Conservation (phyloP, 768 basidiomycete species). For the Tylopilus rubrobrunneus region DNA sequence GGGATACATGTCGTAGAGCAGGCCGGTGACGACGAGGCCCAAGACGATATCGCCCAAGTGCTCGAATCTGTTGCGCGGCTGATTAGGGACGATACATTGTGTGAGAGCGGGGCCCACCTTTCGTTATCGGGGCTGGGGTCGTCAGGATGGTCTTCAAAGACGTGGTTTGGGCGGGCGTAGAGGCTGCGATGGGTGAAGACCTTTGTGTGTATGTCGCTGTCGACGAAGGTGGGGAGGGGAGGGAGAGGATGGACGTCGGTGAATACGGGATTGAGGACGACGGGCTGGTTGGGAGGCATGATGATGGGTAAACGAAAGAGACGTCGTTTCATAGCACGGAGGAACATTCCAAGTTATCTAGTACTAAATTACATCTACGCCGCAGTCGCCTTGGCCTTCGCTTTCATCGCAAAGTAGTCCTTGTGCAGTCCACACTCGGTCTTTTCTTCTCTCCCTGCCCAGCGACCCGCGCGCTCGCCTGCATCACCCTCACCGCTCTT, state of each 20-base stretch:
- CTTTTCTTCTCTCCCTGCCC: slow-evolving; percentile 82
- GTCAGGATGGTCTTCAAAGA: slow-evolving; percentile 70
- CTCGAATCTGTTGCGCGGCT: slow-evolving; percentile 48
- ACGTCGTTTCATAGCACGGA: neutral
- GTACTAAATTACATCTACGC: neutral
- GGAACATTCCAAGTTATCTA: no score
- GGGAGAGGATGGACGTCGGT: slow-evolving; percentile 39
- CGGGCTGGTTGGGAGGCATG: slow-evolving; percentile 5
- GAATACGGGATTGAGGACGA: slow-evolving; percentile 29
- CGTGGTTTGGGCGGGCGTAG: slow-evolving; percentile 63
- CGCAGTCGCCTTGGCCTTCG: slow-evolving; percentile 38
- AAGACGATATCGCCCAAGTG: slow-evolving; percentile 77
- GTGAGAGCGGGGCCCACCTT: slow-evolving; percentile 43
- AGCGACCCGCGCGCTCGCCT: slow-evolving; percentile 84
- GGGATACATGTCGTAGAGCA: slow-evolving; percentile 63
- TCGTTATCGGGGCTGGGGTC: slow-evolving; percentile 83
- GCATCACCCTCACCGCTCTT: slow-evolving; percentile 61
- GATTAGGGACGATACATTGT: neutral
- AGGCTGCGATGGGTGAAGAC: slow-evolving; percentile 77
- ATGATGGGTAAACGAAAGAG: neutral
- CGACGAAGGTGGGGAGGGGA: slow-evolving; percentile 52
- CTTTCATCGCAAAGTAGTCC: slow-evolving; percentile 80
- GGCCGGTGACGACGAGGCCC: slow-evolving; percentile 58
- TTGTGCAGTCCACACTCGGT: slow-evolving; percentile 95
- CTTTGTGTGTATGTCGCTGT: slow-evolving; percentile 42